Base-by-base conservation (phyloP, 1,139 yeast species). In the Candida sp. region DNA sequence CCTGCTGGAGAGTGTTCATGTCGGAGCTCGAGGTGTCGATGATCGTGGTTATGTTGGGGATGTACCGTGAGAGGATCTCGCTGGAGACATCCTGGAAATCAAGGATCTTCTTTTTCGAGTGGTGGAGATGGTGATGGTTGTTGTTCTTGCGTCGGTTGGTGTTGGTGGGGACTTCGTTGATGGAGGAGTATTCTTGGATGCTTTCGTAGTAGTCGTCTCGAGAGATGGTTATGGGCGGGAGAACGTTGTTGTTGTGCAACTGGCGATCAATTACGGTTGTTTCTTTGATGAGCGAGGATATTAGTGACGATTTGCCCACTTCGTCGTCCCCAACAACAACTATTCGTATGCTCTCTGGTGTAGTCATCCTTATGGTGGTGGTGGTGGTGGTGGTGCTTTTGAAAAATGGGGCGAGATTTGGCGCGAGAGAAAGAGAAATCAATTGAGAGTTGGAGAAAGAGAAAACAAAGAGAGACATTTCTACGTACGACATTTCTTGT, bases 311-410 rank as follows among this genome's bases (percentile, higher is more conserved):
- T 65, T 90, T 90, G 1, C 97, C 97, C 9, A 90, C 97, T 6
- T 87, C 90, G 56, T 91, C 97, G 68, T 94, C 99, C n/a, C 99
- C 99, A 67, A 98, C 92, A 0, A 94, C 88, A 2, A 91, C 97
- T 1, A 94, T 86, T 53, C 96, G 66, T 38, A 90, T 78, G 2
- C 84, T 78, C 46, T 81, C 84, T 62, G 76, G 75, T 7, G 78
- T 65, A 81, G 77, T 63, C 42, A 31, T 47, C 25, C 12, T 5
- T 7, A 2, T n/a, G 12, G 7, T n/a, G 12, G 7, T 33, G 35
- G 35, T 3, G 35, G 17, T 12, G 35, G n/a, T 33, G 35, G n/a
- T 33, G 5, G 35, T 32, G 9, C 34, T n/a, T 32, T 32, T 32
- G 34, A 32, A 11, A n/a, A 7, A 17, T 28, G 31, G 9, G 31